These are phyloP conservation scores for Spergularia bocconei DNA, from an alignment of 148 eudicot species.

Conservation along the genomic window DNA sequence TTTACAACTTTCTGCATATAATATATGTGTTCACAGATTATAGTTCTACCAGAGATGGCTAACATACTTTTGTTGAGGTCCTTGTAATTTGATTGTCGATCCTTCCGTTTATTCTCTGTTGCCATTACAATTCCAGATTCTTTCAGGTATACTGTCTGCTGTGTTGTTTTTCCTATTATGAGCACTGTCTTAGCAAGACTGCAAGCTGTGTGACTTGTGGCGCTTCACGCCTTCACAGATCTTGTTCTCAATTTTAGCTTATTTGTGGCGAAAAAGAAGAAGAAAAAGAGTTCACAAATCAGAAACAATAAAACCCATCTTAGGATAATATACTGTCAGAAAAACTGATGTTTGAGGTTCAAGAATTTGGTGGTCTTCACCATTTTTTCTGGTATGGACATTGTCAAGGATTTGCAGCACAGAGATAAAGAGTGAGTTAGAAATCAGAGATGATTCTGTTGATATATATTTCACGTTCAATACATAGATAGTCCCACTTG, in stretches of 20 bases:
- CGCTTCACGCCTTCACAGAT: not conserved
- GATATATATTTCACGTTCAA: not conserved
- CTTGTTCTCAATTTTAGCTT: not conserved
- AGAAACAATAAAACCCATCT: not conserved
- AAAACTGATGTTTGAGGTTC: constrained; percentile 1
- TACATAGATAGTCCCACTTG: not conserved
- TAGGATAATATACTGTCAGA: not conserved
- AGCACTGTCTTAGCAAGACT: too few relatives aligned
- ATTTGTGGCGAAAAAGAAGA: not conserved
- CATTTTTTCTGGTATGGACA: not conserved
- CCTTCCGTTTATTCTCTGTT: not conserved
- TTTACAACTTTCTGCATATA: not conserved
- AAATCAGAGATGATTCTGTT: not conserved
- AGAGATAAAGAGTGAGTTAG: not conserved
- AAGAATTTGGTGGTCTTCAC: not conserved
- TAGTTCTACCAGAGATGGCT: not conserved
- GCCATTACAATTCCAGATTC: not conserved
- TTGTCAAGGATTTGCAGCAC: not conserved
- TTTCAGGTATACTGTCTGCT: not conserved
- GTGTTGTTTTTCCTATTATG: not conserved
- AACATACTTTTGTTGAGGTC: not conserved
- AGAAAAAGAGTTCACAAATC: not conserved
- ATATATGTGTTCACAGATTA: constrained; percentile 1
- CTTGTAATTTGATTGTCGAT: not conserved
- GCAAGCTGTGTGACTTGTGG: not conserved